Percentiles rank a stretch among this genome's conserved stretches.
These are phyloP conservation scores for Globisporangium acanthophoron DNA, from an alignment of 352 stramenopile genomes.

Conservation along the genomic window DNA sequence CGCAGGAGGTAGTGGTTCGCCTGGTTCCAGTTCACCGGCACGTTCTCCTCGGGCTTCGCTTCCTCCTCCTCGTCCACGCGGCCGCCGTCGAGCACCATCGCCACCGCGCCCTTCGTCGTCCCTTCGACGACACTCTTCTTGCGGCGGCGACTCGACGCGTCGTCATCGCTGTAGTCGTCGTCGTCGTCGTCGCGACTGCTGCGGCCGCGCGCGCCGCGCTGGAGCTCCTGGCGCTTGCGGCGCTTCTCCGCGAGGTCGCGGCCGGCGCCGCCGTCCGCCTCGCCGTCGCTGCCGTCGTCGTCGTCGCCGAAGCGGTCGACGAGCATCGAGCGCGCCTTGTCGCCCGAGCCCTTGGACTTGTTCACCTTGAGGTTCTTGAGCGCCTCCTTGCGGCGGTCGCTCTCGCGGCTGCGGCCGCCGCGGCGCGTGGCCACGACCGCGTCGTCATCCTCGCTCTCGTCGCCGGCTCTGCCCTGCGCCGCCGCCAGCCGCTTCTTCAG, in stretches of 20 bases:
- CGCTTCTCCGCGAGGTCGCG: slow-evolving; percentile 72
- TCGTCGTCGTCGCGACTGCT: slow-evolving; percentile 33
- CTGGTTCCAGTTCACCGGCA: slow-evolving; percentile 68
- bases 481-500: slow-evolving; percentile 76
- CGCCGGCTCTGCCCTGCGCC: slow-evolving; percentile 37
- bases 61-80: slow-evolving; percentile 39
- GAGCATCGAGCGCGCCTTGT: slow-evolving; percentile 76
- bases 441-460: slow-evolving; percentile 38
- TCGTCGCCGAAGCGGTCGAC: slow-evolving; percentile 65
- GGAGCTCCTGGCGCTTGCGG: slow-evolving; percentile 64
- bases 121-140: slow-evolving; percentile 13
- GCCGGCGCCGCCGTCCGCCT: slow-evolving; percentile 20
- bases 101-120: slow-evolving; percentile 8
- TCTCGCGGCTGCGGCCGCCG: slow-evolving; percentile 53
- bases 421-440: slow-evolving; percentile 43
- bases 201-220: slow-evolving; percentile 28
- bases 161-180: slow-evolving; percentile 34
- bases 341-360: slow-evolving; percentile 46
- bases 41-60: slow-evolving; percentile 52
- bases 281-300: slow-evolving; percentile 38
- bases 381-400: slow-evolving; percentile 72
- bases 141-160: slow-evolving; percentile 6
- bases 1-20: slow-evolving; percentile 77
- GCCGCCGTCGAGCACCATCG: slow-evolving; percentile 26
- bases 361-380: slow-evolving; percentile 74